Base-by-base conservation (phyloP, 1,284 basidiomycete species). In the Ustilago vetiveriae region DNA sequence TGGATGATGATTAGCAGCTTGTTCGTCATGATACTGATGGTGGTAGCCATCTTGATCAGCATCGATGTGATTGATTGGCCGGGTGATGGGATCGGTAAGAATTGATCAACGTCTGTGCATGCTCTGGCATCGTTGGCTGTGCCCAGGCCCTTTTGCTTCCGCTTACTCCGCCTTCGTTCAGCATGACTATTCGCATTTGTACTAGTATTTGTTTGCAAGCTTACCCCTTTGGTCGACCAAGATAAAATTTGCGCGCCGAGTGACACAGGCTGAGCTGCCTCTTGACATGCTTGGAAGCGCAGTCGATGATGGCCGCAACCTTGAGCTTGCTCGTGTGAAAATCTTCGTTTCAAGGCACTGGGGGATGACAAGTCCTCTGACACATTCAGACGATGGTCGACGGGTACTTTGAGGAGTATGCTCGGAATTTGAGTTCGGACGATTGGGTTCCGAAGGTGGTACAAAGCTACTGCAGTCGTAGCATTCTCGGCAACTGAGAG, bases 41-140 rank as follows among this genome's bases (percentile, higher is more conserved):
- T 44, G 4, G 71, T 73, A 9, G 71, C 71, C 21, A 57, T 73
- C 32, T 24, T 73, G 52, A 73, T 73, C 53, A 73, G 71, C 40
- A 23, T 65, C 10, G 71, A 73, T 30, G 62, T 73, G 22, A 73
- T 73, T 14, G 71, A 73, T 26, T 73, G 71, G 71, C 71, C 71
- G 6, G 71, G 71, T 29, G 71, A 73, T 26, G 71, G 71, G 0
- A 51, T 73, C 14, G 71, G 71, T 16, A 50, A 50, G 40, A 52
- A 52, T 17, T 65, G 32, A 49, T 10, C 3, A 24, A 7, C 9
- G 2, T 17, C 3, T n/a, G n/a, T n/a, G n/a, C n/a, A n/a, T n/a
- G n/a, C n/a, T n/a, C n/a, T n/a, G n/a, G n/a, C n/a, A n/a, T n/a
- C n/a, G n/a, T n/a, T n/a, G n/a, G n/a, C n/a, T n/a, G n/a, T n/a